Evolutionary conservation across 1,284 basidiomycete species (phyloP), one percentile per base, ranked within the genome.

Genomic region (Meira miltonrushii): DNA sequence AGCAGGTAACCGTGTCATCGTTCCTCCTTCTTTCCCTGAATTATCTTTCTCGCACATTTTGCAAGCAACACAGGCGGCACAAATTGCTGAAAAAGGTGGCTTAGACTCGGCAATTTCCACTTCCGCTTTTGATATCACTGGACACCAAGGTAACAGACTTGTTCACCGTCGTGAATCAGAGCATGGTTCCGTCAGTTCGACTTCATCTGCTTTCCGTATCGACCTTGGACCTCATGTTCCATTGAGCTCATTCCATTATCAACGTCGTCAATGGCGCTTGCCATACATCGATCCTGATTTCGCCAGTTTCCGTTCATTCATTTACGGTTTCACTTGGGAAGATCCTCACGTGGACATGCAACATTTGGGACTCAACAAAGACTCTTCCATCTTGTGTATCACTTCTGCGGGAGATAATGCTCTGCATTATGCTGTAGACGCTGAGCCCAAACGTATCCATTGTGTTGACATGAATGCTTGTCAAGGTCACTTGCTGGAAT

Each of bases 321-420:
- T 88, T 67, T 88, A 89, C 78, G 81, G 81, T 28, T 85, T 85
- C 65, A 88, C 87, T 28, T 90, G 88, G 88, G 89, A 90, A 77
- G 88, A 90, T 74, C 88, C 88, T 0, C 82, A 83, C 13, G 87
- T 86, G 63, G 88, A 90, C 71, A 87, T 90, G 82, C 82, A 84
- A 67, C 82, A 86, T 72, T 80, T 90, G 12, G 74, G 85, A 19
- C 78, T 90, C 59, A 82, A 82, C 37, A 79, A 80, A 40, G 82
- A 86, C 8, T 88, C 90, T 78, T 84, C 85, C 12, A 83, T 90
- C 66, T 82, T 90, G 2, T 85, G 86, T 21, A 89, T 90, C 70
- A 89, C 88, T 1, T 87, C 85, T 55, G 89, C 88, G 0, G 89
- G 88, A 0, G 88, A 89, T 78, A 90, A 90, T 71, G 87, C 87